Percentiles rank a stretch among this genome's conserved stretches.
Conservation (phyloP, 225 moss, liverwort and hornwort genomes). For the Pseudoscleropodium purum region DNA sequence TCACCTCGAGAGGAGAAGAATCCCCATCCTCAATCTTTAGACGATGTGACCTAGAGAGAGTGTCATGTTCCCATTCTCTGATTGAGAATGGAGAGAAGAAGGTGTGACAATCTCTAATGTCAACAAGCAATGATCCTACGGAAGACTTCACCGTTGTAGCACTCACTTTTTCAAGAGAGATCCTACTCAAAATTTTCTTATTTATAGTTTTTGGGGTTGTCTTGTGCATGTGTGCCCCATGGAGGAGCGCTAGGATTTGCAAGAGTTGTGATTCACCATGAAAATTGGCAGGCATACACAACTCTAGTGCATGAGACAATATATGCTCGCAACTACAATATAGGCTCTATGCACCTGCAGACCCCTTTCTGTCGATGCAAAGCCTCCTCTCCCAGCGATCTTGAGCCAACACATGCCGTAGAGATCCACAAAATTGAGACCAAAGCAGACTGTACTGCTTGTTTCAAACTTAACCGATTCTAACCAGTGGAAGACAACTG, state of each 20-base stretch:
- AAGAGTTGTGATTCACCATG: not conserved
- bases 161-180: too few species aligned
- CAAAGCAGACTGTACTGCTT: not conserved
- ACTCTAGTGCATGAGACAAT: not conserved
- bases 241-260: too few species aligned
- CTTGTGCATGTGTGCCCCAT: not conserved
- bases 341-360: not conserved
- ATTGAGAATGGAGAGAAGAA: too few species aligned
- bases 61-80: too few species aligned
- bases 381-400: not conserved
- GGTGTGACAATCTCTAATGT: too few species aligned
- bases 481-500: not conserved
- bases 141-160: too few species aligned
- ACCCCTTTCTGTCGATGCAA: too few species aligned
- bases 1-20: too few species aligned
- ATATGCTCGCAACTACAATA: not conserved
- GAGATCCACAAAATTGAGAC: not conserved
- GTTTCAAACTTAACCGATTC: not conserved
- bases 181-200: too few species aligned
- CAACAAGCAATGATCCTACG: not conserved
- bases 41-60: too few species aligned
- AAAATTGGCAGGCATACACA: not conserved
- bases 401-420: not conserved
- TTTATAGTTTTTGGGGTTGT: not conserved
- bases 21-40: too few species aligned